A percentile compares a stretch with the other conserved stretches of the same genome.
Conservation (phyloP, 116 monocot species). For the Cymodocea nodosa region DNA sequence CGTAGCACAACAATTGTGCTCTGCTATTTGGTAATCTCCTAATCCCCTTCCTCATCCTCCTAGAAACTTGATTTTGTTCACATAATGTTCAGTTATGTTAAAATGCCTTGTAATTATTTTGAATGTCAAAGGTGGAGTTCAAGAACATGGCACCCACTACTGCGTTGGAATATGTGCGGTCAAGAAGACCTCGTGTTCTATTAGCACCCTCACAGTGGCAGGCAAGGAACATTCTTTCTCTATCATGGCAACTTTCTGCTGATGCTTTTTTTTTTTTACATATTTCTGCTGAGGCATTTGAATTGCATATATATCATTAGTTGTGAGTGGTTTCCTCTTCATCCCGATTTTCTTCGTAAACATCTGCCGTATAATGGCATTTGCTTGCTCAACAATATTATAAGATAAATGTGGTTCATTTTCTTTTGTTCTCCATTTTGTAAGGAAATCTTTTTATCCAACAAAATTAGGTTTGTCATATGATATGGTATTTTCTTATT, state of each 20-base stretch:
- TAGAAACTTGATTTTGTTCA: background rate
- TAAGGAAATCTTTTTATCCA: no score
- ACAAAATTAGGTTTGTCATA: no score
- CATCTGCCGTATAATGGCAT: no score
- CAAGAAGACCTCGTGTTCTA: constrained; percentile 73
- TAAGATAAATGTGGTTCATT: no score
- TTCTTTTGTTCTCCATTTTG: no score
- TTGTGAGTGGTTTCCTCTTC: no score
- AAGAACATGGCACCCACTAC: constrained; percentile 67
- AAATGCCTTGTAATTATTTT: background rate
- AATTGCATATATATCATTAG: no score
- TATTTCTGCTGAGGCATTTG: no score
- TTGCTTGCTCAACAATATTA: no score
- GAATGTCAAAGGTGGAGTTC: constrained; percentile 54
- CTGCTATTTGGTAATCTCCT: constrained; percentile 63
- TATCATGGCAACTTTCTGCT: background rate
- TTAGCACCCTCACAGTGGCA: constrained; percentile 84
- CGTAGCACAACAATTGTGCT: constrained; percentile 83
- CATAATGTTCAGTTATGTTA: background rate
- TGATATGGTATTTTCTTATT: no score
- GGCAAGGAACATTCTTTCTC: constrained; percentile 18
- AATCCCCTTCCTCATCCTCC: background rate
- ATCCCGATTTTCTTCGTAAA: no score
- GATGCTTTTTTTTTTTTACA: no score
- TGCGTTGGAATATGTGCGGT: constrained; percentile 69